A percentile compares a stretch with the other conserved stretches of the same genome.
Evolutionary conservation across 2,329 filamentous ascomycete genomes (phyloP).

Genomic region (Phialophora verrucosa): DNA sequence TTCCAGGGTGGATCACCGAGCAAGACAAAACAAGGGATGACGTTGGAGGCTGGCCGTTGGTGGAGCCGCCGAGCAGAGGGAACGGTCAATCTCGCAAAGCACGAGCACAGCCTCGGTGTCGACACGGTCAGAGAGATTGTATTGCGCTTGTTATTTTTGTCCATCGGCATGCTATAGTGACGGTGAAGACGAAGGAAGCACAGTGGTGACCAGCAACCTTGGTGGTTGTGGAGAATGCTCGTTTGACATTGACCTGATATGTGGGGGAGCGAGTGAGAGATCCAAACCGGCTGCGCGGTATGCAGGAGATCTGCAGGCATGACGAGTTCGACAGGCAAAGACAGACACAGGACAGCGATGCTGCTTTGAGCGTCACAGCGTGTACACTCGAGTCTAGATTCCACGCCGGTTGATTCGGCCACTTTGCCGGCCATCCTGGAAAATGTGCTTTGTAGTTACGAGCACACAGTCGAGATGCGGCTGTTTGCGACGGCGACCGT

Average conservation of each 20-base stretch:
- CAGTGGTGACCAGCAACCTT: background rate
- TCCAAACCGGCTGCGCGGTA: background rate
- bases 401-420: background rate
- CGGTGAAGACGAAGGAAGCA: background rate
- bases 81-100: background rate
- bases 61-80: background rate
- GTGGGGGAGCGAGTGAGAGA: background rate
- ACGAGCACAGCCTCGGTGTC: constrained; percentile 7
- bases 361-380: background rate
- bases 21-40: constrained; percentile 4
- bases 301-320: background rate
- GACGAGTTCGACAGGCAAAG: background rate
- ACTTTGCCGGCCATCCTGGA: background rate
- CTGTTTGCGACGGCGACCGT: constrained; percentile 3
- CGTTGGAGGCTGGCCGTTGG: constrained; percentile 1
- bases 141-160: background rate
- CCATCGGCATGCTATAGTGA: background rate
- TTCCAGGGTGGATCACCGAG: background rate
- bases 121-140: background rate
- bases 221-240: background rate
- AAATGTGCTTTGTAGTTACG: background rate
- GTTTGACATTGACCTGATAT: background rate
- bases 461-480: background rate
- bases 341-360: background rate
- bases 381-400: background rate